Percentiles rank a stretch among this genome's conserved stretches.
These are phyloP conservation scores for Aspergillus brasiliensis DNA, from an alignment of 2,329 filamentous ascomycete genomes.

Conservation along the genomic window DNA sequence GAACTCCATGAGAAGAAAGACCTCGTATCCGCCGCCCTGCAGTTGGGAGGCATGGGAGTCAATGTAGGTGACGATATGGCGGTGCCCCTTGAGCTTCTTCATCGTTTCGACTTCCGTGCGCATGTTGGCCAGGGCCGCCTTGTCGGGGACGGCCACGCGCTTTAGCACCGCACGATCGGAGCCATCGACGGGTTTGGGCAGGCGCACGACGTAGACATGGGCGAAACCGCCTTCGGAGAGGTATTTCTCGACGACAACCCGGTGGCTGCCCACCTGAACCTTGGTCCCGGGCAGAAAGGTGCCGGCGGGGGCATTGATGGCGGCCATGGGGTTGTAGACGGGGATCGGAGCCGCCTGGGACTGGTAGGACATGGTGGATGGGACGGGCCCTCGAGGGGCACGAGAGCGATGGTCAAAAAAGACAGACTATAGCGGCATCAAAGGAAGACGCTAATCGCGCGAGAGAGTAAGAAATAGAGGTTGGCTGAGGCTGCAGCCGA, in stretches of 20 bases:
- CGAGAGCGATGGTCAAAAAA: background rate
- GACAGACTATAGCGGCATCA: conserved; percentile 27
- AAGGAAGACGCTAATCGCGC: conserved; percentile 1
- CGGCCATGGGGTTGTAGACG: conserved; percentile 39
- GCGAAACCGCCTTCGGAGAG: conserved; percentile 97
- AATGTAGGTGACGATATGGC: conserved; percentile 95
- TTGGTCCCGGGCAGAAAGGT: conserved; percentile 94
- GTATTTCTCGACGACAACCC: conserved; percentile 94
- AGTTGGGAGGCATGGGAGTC: conserved; percentile 97
- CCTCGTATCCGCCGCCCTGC: conserved; percentile 90
- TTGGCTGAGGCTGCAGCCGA: background rate
- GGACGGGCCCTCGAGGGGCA: conserved; percentile 29
- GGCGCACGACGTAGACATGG: conserved; percentile 93
- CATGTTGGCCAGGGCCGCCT: conserved; percentile 92
- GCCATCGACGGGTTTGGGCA: conserved; percentile 74
- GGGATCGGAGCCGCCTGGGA: conserved; percentile 32
- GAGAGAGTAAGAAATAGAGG: background rate
- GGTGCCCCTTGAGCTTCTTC: conserved; percentile 98
- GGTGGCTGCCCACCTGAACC: conserved; percentile 90
- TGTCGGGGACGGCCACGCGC: conserved; percentile 93
- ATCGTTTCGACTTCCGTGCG: conserved; percentile 98
- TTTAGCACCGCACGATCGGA: conserved; percentile 85
- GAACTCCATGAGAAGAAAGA: conserved; percentile 97
- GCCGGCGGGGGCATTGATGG: conserved; percentile 61
- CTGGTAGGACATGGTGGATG: conserved; percentile 35